These are phyloP conservation scores for Solanum megistacrolobum DNA, from an alignment of 257 asterid species.

Conservation along the genomic window DNA sequence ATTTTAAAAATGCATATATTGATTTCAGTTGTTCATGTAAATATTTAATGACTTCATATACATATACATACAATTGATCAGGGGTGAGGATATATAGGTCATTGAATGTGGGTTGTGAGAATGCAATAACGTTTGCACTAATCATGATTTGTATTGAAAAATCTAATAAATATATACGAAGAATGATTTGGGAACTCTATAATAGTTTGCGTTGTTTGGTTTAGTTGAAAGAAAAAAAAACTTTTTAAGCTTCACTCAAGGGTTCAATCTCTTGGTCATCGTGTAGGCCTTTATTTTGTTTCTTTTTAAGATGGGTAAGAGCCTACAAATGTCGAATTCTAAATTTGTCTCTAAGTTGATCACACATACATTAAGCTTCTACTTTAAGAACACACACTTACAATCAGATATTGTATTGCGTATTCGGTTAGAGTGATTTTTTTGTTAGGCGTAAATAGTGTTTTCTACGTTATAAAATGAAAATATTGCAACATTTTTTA, in stretches of 20 bases:
- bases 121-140: background rate
- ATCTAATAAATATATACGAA: no score
- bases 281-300: no score
- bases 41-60: background rate
- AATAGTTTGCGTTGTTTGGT: background rate
- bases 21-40: background rate
- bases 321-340: background rate
- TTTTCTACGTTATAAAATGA: no score
- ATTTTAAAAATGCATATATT: background rate
- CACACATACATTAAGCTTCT: background rate
- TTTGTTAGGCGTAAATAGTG: no score
- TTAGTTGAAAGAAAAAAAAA: background rate
- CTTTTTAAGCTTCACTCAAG: background rate
- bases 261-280: background rate
- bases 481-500: background rate
- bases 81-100: background rate
- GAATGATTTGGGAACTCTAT: background rate
- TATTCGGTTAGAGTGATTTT: no score
- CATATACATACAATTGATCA: background rate
- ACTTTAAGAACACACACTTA: background rate
- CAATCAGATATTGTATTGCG: no score
- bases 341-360: background rate
- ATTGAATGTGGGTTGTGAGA: rapidly evolving
- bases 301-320: no score
- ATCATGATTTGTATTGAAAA: background rate